Evolutionary conservation across 306 rosid genomes (phyloP).

Genomic region (Psophocarpus tetragonolobus): DNA sequence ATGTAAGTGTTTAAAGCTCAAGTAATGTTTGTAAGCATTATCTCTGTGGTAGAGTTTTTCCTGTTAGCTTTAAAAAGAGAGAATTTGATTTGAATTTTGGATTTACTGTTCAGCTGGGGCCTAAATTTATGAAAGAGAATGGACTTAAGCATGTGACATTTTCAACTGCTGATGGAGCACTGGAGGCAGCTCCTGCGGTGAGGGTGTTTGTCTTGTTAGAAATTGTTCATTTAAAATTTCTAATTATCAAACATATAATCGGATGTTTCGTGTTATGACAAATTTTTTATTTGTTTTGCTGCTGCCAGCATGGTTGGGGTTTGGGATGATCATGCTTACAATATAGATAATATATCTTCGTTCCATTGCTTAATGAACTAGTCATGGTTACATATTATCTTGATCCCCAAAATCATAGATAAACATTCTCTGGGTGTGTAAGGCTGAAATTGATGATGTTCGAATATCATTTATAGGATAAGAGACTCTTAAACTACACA

Average conservation of each 20-base stretch:
- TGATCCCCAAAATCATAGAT: neutral
- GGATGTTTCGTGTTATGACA: neutral
- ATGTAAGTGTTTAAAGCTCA: conserved; percentile 50
- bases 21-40: neutral
- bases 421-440: conserved; percentile 3
- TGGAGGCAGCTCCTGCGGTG: conserved; percentile 99
- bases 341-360: neutral
- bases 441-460: conserved; percentile 11
- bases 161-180: conserved; percentile 96
- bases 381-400: conserved; percentile 16
- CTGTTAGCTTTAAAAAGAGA: neutral
- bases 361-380: conserved; percentile 19
- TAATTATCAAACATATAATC: neutral
- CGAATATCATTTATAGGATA: neutral
- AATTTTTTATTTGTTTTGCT: neutral
- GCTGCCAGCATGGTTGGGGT: neutral
- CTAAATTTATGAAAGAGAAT: conserved; percentile 80
- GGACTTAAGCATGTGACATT: conserved; percentile 77
- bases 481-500: conserved; percentile 13
- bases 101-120: conserved; percentile 70
- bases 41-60: neutral
- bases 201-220: conserved; percentile 33
- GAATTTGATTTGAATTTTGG: conserved; percentile 14
- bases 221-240: neutral
- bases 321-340: neutral